Percentiles rank a stretch among this genome's conserved stretches.
These are phyloP conservation scores for Trichoderma koningiopsis DNA, from an alignment of 2,329 filamentous ascomycete genomes.

Conservation along the genomic window DNA sequence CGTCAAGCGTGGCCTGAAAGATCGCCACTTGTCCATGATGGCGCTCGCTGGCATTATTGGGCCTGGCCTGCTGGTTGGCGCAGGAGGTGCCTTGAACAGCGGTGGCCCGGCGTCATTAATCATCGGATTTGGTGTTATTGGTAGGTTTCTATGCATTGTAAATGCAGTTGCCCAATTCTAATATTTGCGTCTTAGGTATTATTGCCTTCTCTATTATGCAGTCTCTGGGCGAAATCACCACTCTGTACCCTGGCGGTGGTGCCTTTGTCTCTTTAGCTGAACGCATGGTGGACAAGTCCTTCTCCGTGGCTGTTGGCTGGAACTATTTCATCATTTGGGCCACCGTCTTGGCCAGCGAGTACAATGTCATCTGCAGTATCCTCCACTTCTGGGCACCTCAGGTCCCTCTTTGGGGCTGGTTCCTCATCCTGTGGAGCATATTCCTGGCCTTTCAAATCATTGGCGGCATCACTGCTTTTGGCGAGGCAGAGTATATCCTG, in stretches of 20 bases:
- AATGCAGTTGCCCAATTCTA: background rate
- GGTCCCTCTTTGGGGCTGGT: conserved; percentile 66
- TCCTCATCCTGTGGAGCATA: conserved; percentile 73
- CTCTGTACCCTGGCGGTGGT: conserved; percentile 70
- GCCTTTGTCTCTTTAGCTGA: conserved; percentile 72
- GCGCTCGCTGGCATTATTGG: conserved; percentile 65
- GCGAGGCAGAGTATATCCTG: conserved; percentile 80
- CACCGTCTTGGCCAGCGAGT: conserved; percentile 68
- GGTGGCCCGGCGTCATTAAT: conserved; percentile 72
- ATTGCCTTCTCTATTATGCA: conserved; percentile 71
- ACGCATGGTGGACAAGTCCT: conserved; percentile 70
- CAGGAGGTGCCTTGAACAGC: conserved; percentile 66
- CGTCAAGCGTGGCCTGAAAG: conserved; percentile 70
- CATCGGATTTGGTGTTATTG: conserved; percentile 73
- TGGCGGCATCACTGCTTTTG: conserved; percentile 73
- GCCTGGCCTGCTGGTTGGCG: conserved; percentile 71
- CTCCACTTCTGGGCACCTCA: conserved; percentile 66
- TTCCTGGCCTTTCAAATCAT: conserved; percentile 71
- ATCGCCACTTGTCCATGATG: conserved; percentile 68
- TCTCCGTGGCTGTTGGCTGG: conserved; percentile 70
- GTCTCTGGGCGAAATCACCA: conserved; percentile 73
- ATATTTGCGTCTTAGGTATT: conserved; percentile 44
- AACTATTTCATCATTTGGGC: conserved; percentile 70
- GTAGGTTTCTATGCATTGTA: conserved; percentile 32
- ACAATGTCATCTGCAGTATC: conserved; percentile 69